phyloP scores from a whole-genome alignment of 1,284 basidiomycete species.

The Ceratobasidium papillatum region DNA sequence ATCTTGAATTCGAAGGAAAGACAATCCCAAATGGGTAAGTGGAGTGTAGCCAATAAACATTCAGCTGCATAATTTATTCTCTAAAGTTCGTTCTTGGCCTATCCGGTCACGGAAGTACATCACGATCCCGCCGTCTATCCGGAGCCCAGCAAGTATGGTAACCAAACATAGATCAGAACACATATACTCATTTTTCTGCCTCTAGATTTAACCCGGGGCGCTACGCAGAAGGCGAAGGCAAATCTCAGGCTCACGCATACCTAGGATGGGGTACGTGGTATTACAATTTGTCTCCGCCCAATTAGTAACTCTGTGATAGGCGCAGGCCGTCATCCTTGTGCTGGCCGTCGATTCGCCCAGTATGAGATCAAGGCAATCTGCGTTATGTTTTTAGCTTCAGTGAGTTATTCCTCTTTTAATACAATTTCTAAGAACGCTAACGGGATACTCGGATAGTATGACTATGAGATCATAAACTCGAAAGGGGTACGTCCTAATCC shows the following conservation, averaged over 20 bases:
- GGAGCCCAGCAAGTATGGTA: too few species aligned
- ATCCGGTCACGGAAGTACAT: too few species aligned
- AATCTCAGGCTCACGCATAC: not conserved
- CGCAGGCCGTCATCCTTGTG: conserved; percentile 19
- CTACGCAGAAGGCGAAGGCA: not conserved
- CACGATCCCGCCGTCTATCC: too few species aligned
- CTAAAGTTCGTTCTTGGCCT: too few species aligned
- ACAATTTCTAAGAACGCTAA: too few species aligned
- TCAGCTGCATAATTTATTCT: too few species aligned
- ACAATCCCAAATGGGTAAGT: too few species aligned
- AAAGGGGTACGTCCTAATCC: conserved; percentile 6
- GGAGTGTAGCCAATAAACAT: too few species aligned
- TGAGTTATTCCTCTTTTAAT: not conserved
- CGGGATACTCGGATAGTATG: not conserved
- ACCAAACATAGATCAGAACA: too few species aligned
- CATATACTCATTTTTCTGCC: too few species aligned
- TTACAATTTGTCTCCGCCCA: not conserved
- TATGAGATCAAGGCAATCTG: conserved; percentile 30
- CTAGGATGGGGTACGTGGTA: conserved; percentile 24
- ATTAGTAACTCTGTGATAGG: not conserved
- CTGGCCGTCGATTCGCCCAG: conserved; percentile 21
- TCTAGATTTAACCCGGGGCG: too few species aligned
- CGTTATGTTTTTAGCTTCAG: conserved; percentile 14
- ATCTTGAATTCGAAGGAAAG: too few species aligned
- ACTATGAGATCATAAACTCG: conserved; percentile 10